phyloP scores from a whole-genome alignment of 345 rosid species.

The Linum trigynum region DNA sequence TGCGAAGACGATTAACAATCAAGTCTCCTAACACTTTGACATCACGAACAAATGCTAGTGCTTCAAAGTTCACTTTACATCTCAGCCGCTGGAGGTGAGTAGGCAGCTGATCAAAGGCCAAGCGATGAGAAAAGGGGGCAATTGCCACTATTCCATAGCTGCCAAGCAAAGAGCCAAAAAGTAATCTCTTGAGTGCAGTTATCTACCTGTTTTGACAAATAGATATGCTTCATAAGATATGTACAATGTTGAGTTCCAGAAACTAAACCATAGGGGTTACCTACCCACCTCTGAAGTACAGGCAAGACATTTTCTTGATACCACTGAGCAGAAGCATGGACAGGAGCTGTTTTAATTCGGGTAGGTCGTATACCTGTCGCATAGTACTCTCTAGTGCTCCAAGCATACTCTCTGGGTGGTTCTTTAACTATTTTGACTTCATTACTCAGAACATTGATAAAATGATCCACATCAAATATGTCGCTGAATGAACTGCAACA shows the following conservation, averaged over 20 bases:
- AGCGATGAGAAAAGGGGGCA: constrained; percentile 91
- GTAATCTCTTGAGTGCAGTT: not conserved
- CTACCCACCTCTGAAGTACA: constrained; percentile 63
- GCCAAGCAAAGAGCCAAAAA: constrained; percentile 8
- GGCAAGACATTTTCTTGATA: constrained; percentile 83
- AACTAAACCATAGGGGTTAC: not conserved
- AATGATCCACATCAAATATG: constrained; percentile 87
- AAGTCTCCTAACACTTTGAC: constrained; percentile 51
- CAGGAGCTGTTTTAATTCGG: constrained; percentile 82
- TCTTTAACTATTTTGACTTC: constrained; percentile 65
- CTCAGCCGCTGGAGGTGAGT: constrained; percentile 60
- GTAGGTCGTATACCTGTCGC: constrained; percentile 89
- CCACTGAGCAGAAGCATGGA: constrained; percentile 84
- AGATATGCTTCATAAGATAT: too few species aligned
- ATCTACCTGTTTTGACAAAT: too few species aligned
- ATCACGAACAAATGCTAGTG: constrained; percentile 56
- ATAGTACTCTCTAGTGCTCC: constrained; percentile 95
- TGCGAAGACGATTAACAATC: constrained; percentile 56
- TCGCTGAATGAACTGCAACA: constrained; percentile 63
- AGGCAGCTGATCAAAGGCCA: constrained; percentile 77
- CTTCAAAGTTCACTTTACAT: constrained; percentile 93
- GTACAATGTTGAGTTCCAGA: not conserved
- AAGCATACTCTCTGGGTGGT: constrained; percentile 48
- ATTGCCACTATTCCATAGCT: constrained; percentile 88
- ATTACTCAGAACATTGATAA: constrained; percentile 39